These are phyloP conservation scores for Cucumis hystrix DNA, from an alignment of 306 rosid species.

Conservation along the genomic window DNA sequence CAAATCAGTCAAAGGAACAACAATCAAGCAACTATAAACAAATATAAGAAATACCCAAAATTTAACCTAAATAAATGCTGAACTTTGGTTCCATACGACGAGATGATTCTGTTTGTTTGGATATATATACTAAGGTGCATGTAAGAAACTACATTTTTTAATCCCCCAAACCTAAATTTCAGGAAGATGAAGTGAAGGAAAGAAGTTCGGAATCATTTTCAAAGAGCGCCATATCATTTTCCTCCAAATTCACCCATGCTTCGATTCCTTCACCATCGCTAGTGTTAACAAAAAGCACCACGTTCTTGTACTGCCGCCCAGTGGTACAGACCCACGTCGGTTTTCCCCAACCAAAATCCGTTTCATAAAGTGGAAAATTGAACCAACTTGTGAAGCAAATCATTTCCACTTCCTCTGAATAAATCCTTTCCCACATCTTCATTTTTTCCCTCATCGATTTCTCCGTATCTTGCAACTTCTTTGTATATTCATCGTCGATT, in stretches of 20 bases:
- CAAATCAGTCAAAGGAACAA: too few relatives aligned
- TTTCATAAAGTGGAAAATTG: conserved; percentile 19
- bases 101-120: too few relatives aligned
- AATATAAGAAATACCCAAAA: too few relatives aligned
- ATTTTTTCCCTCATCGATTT: not conserved
- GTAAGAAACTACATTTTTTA: too few relatives aligned
- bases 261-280: conserved; percentile 15
- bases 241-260: conserved; percentile 23
- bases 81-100: too few relatives aligned
- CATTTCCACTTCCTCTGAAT: conserved; percentile 9
- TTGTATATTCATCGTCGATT: not conserved
- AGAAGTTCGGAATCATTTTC: not conserved
- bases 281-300: conserved; percentile 7
- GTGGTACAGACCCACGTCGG: conserved; percentile 22
- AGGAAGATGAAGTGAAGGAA: not conserved
- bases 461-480: not conserved
- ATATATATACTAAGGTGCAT: too few relatives aligned
- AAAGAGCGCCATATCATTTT: conserved; percentile 17
- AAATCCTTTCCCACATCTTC: not conserved
- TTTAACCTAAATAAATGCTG: too few relatives aligned
- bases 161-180: not conserved
- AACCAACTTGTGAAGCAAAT: conserved; percentile 15
- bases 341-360: conserved; percentile 33
- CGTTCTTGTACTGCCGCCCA: conserved; percentile 9
- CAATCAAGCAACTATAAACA: too few relatives aligned